Evolutionary conservation across 305 asterid species (phyloP).

Genomic region (Fraxinus floribunda): DNA sequence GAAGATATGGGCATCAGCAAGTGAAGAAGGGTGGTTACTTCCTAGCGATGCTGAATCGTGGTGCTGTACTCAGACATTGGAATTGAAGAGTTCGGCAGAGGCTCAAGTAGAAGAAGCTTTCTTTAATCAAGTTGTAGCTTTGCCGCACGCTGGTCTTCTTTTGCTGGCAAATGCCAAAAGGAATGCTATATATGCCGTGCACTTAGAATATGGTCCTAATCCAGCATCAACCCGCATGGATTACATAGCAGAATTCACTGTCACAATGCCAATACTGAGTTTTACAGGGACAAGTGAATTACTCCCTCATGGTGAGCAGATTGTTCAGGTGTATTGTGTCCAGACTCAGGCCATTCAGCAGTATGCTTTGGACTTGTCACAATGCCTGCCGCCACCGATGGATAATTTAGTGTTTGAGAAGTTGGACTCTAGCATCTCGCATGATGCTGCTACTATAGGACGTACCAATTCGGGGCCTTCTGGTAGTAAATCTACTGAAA

Average conservation of each 20-base stretch:
- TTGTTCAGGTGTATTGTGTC: constrained; percentile 86
- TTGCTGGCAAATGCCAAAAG: constrained; percentile 55
- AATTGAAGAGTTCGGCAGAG: constrained; percentile 45
- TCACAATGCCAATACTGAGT: constrained; percentile 70
- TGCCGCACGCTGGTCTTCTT: constrained; percentile 46
- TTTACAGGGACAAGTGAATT: constrained; percentile 73
- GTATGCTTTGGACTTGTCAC: constrained; percentile 84
- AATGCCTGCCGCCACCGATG: constrained; percentile 75
- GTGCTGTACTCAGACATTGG: constrained; percentile 45
- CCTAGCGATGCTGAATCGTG: constrained; percentile 52
- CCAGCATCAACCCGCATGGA: constrained; percentile 52
- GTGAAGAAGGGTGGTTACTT: constrained; percentile 59
- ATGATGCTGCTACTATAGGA: constrained; percentile 46
- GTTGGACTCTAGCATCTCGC: constrained; percentile 50
- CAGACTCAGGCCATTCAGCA: constrained; percentile 97
- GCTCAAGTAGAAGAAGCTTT: constrained; percentile 41
- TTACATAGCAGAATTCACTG: constrained; percentile 53
- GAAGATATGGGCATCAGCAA: constrained; percentile 48
- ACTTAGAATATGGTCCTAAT: constrained; percentile 42
- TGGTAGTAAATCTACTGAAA: constrained; percentile 46
- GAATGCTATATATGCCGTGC: constrained; percentile 51
- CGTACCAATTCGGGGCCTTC: constrained; percentile 39
- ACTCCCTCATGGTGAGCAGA: constrained; percentile 75
- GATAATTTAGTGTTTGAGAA: constrained; percentile 53
- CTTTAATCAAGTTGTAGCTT: constrained; percentile 52